Evolutionary conservation across 805 yeast genomes (phyloP).

Genomic region (Candida hungchunana): DNA sequence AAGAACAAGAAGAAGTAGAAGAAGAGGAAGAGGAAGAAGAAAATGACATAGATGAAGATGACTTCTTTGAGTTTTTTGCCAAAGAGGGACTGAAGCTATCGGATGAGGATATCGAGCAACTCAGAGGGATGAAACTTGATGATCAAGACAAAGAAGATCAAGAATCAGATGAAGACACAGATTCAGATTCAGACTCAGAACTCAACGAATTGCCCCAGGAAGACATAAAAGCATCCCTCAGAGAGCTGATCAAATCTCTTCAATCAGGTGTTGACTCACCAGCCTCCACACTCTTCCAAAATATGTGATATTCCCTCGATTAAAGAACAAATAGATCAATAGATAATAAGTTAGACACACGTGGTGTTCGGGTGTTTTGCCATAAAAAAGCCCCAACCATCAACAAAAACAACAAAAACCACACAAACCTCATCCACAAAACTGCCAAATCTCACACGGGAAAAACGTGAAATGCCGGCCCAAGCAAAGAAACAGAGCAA

Average conservation of each 20-base stretch:
- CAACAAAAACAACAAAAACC: background rate
- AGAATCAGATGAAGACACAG: constrained; percentile 11
- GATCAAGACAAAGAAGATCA: constrained; percentile 1
- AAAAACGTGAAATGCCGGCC: no score
- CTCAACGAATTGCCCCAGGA: background rate
- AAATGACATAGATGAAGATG: constrained; percentile 56
- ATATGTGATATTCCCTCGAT: constrained; percentile 9
- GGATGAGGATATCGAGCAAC: constrained; percentile 40
- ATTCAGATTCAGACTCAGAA: constrained; percentile 4
- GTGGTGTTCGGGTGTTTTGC: background rate
- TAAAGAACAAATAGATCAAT: background rate
- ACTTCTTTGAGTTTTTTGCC: constrained; percentile 61
- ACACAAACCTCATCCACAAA: no score
- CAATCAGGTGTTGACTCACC: constrained; percentile 33
- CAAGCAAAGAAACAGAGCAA: no score
- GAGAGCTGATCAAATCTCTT: constrained; percentile 27
- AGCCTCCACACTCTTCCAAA: constrained; percentile 31
- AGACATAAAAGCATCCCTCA: constrained; percentile 14
- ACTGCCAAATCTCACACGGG: no score
- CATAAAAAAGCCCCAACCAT: background rate
- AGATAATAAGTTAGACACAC: background rate
- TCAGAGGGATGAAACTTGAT: constrained; percentile 21
- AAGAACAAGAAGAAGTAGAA: constrained; percentile 2
- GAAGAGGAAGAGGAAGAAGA: constrained; percentile 24
- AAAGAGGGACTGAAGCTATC: constrained; percentile 48